Base-by-base conservation (phyloP, 1,284 basidiomycete species). In the Trametes sp. region DNA sequence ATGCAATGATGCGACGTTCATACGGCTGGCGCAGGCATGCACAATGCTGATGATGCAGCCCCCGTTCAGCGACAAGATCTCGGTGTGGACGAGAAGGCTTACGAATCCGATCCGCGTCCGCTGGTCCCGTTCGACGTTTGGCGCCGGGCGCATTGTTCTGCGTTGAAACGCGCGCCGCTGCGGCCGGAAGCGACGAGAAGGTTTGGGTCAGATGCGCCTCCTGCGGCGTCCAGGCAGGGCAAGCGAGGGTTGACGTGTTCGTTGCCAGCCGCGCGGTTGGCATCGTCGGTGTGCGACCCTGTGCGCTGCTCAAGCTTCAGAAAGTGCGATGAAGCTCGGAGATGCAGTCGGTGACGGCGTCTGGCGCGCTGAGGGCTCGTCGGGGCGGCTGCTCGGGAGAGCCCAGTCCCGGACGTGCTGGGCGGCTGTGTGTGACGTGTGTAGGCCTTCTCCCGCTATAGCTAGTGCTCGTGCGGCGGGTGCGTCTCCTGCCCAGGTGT, bases 61-160 rank as follows among this genome's bases (percentile, higher is more conserved):
- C 38, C 4, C 28, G 19, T 31, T 54, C 35, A 60, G 52, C 33
- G 23, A 21, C 46, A 42, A 26, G n/a, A 54, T 31, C 56, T 42
- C 33, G 35, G 50, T 35, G 46, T 50, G 52, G 59, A 60, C 46
- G 46, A 41, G 52, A 49, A 60, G 26, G 59, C 59, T 54, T 54
- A 60, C 59, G 53, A 52, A 60, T 38, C 59, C 45, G 52, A 60
- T 60, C 53, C 59, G 59, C 52, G 53, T 48, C 53, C 13, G 57
- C 21, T 21, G n/a, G n/a, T n/a, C n/a, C n/a, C n/a, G n/a, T n/a
- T n/a, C n/a, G n/a, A n/a, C 29, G 36, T 44, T 26, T 42, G 46
- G 29, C 51, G 44, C 28, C 36, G 11, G 9, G 14, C 9, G 7
- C 41, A 36, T 19, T 29, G 28, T 24, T 21, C 14, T 11, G 5